These are phyloP conservation scores for Kalmusia sp. DNA, from an alignment of 2,329 filamentous ascomycete species.

Conservation along the genomic window DNA sequence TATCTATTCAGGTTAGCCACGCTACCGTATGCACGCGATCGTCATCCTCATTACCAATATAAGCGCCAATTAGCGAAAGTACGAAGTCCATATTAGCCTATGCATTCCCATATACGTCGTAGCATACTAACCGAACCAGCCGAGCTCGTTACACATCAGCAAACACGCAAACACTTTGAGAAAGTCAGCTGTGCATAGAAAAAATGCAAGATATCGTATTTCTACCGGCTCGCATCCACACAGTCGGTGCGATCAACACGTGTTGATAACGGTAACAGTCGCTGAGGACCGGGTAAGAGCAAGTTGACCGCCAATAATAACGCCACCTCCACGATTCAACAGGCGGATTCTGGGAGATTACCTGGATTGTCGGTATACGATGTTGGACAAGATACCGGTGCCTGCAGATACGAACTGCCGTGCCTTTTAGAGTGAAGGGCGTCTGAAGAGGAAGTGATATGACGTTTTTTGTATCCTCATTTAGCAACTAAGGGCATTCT, in stretches of 20 bases:
- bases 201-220: background rate
- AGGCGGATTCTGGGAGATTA: too few species aligned
- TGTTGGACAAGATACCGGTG: background rate
- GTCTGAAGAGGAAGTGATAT: constrained; percentile 12
- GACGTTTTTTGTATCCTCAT: constrained; percentile 10
- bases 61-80: constrained; percentile 1
- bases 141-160: background rate
- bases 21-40: background rate
- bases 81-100: constrained; percentile 9
- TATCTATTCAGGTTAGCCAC: background rate
- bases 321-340: too few species aligned
- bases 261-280: background rate
- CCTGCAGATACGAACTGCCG: constrained; percentile 13
- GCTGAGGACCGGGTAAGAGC: background rate
- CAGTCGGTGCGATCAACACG: background rate
- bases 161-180: background rate
- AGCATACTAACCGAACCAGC: background rate
- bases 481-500: background rate
- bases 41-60: constrained; percentile 2
- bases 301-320: too few species aligned
- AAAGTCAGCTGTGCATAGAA: background rate
- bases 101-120: background rate
- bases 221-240: constrained; percentile 6
- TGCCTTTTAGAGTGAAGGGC: background rate
- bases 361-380: background rate